Base-by-base conservation (phyloP, 495 filamentous ascomycete genomes). In the Pseudomonodictys pantanalensis region DNA sequence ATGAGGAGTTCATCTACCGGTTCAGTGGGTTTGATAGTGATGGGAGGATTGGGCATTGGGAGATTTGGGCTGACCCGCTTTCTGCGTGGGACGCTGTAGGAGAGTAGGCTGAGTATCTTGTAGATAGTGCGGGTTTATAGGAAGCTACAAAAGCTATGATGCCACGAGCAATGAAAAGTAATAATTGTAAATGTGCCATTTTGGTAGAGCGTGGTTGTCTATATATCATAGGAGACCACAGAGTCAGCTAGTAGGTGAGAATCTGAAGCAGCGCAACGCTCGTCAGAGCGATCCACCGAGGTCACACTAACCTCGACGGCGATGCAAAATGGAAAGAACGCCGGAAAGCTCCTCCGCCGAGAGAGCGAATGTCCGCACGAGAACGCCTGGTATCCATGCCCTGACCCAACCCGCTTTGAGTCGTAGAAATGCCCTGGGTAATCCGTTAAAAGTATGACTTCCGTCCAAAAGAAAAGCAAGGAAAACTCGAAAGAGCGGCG, bases 41-140 rank as follows among this genome's bases (percentile, higher is more conserved):
- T n/a, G 70, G 69, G 2, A 71, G 52, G 48, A 72, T 76, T 60
- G 74, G 72, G 32, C 61, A 68, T 55, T 75, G 72, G 67, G 72
- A 76, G 63, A 71, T 76, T 42, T 76, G 74, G 73, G 74, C 73
- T 20, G 74, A 76, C 68, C 72, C 72, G 20, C 60, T 76, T 54
- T 73, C 68, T 57, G 73, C 74, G 42, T 75, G 72, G 73, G 41
- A 63, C 33, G 73, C 72, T 23, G 71, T 75, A 39, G 63, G 64
- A n/a, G 58, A 49, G 28, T 35, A 17, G 30, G 15, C 2, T 18
- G 29, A 35, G 2, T 15, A n/a, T 11, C 11, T 22, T 39, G 24
- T 42, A n/a, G 38, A 15, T 5, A 5, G 15, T 15, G 12, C 38
- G 12, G 38, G 15, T 5, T 18, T 18, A 8, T 35, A 15, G 32